Base-by-base conservation (phyloP, 2,329 filamentous ascomycete species). In the Didymosphaeria variabile region DNA sequence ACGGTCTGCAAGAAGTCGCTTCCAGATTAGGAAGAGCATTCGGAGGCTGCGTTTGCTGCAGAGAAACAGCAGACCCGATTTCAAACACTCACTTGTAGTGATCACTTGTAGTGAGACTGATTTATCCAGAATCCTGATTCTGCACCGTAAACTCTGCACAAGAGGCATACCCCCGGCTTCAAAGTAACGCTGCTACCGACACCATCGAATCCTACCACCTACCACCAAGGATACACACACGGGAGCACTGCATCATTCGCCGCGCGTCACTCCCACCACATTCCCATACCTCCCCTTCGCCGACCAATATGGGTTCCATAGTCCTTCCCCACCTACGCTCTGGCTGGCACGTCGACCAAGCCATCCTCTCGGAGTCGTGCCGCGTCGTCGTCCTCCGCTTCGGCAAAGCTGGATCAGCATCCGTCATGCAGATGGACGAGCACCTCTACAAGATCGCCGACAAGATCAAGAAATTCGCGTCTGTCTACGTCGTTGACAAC, bases 341-440 rank as follows among this genome's bases (percentile, higher is more conserved):
- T 31, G 94, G 91, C 79, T 98, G 94, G 94, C 94, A 98, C 79
- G 94, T 98, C 74, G 94, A 97, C 84, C 93, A 97, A 82, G 93
- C 93, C 70, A 97, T 97, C 74, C 57, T 62, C 52, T 57, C 52
- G 49, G 94, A 97, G 81, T 92, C 95, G 73, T 92, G 97, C 72
- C 90, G 93, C 59, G 87, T 97, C 2, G 91, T 96, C 12, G 89
- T 96, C 55, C 94, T 97, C 76, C 90, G 94, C 69, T 97, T 97
- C 80, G 93, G 93, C 59, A 88, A 91, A 71, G 93, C 96, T 78
- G 88, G 87, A 77, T 90, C 94, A 68, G 86, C 87, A 7, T 91
- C 93, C 78, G 90, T 86, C 61, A 69, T 69, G 63, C 51, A 54
- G 15, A 70, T 70, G 66, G 68, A 72, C 58, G 68, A 71, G 54